These are phyloP conservation scores for Rhizophora apiculata DNA, from an alignment of 345 rosid species.

Conservation along the genomic window DNA sequence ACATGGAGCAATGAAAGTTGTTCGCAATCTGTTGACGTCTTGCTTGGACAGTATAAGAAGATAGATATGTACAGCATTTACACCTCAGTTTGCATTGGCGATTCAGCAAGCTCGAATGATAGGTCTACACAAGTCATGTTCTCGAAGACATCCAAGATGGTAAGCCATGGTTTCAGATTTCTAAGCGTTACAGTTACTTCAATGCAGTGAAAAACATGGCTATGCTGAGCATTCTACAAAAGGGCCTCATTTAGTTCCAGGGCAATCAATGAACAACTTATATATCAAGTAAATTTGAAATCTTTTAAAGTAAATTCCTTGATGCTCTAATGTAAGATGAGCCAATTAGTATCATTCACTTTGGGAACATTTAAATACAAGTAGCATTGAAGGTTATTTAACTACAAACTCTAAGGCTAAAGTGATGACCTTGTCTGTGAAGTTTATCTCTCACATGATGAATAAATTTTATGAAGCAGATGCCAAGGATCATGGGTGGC, in stretches of 20 bases:
- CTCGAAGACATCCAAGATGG: constrained; percentile 46
- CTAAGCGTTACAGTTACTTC: background rate
- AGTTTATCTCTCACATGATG: background rate
- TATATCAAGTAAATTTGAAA: too few species aligned
- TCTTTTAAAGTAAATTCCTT: too few species aligned
- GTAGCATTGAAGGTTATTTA: background rate
- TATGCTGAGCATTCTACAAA: background rate
- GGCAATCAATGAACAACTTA: too few species aligned
- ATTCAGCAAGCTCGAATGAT: constrained; percentile 32
- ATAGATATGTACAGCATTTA: constrained; percentile 82
- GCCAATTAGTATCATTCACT: too few species aligned
- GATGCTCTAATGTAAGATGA: too few species aligned
- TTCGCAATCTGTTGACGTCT: constrained; percentile 48
- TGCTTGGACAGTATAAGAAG: constrained; percentile 59
- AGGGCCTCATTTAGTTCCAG: too few species aligned
- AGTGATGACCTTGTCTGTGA: background rate
- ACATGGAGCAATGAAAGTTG: constrained; percentile 64
- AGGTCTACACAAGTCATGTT: constrained; percentile 32
- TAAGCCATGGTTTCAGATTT: constrained; percentile 13
- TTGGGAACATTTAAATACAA: too few species aligned
- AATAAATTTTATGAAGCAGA: constrained; percentile 24
- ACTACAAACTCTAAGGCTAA: too few species aligned
- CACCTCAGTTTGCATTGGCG: constrained; percentile 55
- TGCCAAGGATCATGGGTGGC: constrained; percentile 78
- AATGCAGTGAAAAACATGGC: background rate